Evolutionary conservation across 805 yeast genomes (phyloP), one percentile per base, ranked within the genome.

Genomic region (Candida orba): DNA sequence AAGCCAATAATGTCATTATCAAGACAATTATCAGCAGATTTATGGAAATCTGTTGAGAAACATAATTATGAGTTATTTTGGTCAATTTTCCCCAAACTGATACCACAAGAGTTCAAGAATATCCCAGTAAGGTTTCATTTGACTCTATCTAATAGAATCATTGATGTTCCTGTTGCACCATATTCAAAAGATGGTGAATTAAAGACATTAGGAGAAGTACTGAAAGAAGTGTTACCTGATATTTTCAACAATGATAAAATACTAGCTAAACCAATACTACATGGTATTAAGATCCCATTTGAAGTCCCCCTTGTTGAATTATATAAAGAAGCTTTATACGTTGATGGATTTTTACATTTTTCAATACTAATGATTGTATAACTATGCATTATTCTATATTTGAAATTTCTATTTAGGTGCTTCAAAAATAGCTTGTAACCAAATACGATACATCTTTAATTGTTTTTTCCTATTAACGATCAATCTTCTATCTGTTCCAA

Each of bases 371-470:
- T 73, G 62, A 59, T 59, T 39, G 34, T 48, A 32, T 60, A 40
- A 58, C 14, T 34, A 32, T 32, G n/a, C 32, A 13, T 32, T n/a
- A 7, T 9, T 20, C 4, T 17, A 22, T 34, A 9, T 8, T 4
- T 34, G 12, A 8, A 14, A 10, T 12, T 6, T 22, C 29, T 45
- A 49, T 29, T 45, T 43, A 32, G 70, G 69, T 32, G 64, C 71
- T 31, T 68, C 73, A 61, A 91, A 91, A 23, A 87, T 89, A 1
- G 93, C 98, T 66, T 93, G 99, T 44, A 93, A 67, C 99, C 99
- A 93, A 46, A 89, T 86, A 57, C 99, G 73, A 62, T 87, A 93
- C 99, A 93, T 93, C 65, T 93, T 93, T 51, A 93, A 67, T 62
- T 84, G 84, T 59, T 91, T 82, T 66, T 91, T 90, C 57, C 99